Base-by-base conservation (phyloP, 345 rosid species). In the Zanthoxylum bungeanum region DNA sequence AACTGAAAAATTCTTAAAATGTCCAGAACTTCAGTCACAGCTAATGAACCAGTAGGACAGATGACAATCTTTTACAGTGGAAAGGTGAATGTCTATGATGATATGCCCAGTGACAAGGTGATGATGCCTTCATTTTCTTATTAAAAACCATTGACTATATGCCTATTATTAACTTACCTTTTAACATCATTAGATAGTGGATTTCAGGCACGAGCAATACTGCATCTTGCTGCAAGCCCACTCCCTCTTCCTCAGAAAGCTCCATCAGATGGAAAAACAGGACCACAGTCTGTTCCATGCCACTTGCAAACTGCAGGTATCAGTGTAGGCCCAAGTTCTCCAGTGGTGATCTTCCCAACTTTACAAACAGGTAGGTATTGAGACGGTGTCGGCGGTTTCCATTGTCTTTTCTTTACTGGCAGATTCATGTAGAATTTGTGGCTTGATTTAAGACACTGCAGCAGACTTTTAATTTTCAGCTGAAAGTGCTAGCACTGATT, bases 1-100 rank as follows among this genome's bases (percentile, higher is more conserved):
- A 53, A 67, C 72, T 70, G 65, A 76, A 70, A 40, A 49, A 17
- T 22, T 73, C 25, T 55, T 69, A 60, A 75, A 67, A 59, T 68
- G 60, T 56, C 34, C 79, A 77, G 83, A 76, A 62, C 17, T 57
- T 49, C 63, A 25, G 66, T 55, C 21, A 28, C 76, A 34, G 60
- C 78, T 27, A 70, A 27, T 50, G 82, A 73, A 74, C 60, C 76
- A 55, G 55, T 42, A 33, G 78, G 80, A 28, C 83, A 80, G 70
- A 83, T 79, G 86, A 66, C 83, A 6, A 77, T 83, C 50, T 83
- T 83, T 67, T 83, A 83, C 70, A 25, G 81, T 66, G 83, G 86
- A 30, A 73, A 83, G 73, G 84, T 83, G 51, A 83, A 75, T 33
- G 78, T 77, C 53, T 83, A 77, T 44, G 84, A 80, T 77, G 76